Evolutionary conservation across 2,329 filamentous ascomycete species (phyloP).

Genomic region (Penicillium hordei): DNA sequence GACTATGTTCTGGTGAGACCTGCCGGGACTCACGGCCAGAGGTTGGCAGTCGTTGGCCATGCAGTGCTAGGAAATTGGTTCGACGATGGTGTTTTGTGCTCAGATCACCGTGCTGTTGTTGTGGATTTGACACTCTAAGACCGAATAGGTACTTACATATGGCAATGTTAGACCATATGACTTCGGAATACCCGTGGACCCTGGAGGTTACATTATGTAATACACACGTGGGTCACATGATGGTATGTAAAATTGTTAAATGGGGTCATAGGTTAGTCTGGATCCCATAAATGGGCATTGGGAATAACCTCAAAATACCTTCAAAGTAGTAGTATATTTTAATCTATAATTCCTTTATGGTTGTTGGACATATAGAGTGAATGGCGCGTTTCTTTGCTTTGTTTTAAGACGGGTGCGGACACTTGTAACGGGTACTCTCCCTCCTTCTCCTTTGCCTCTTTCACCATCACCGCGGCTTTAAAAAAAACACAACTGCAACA

Average conservation of each 20-base stretch:
- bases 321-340: neutral
- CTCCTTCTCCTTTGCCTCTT: slow-evolving; percentile 14
- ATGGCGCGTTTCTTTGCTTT: slow-evolving; percentile 3
- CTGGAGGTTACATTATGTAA: slow-evolving; percentile 2
- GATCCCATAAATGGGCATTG: neutral
- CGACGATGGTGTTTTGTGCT: slow-evolving; percentile 55
- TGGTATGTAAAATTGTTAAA: slow-evolving; percentile 7
- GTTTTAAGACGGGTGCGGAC: slow-evolving; percentile 9
- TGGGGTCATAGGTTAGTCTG: neutral
- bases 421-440: slow-evolving; percentile 11
- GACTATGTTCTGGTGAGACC: slow-evolving; percentile 54
- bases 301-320: neutral
- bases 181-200: neutral
- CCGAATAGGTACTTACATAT: neutral
- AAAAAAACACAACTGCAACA: slow-evolving; percentile 1
- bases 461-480: slow-evolving; percentile 4
- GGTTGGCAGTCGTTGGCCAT: slow-evolving; percentile 50
- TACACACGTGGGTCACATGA: slow-evolving; percentile 4
- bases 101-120: slow-evolving; percentile 59
- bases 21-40: slow-evolving; percentile 19
- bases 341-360: neutral
- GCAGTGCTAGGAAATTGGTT: slow-evolving; percentile 55
- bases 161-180: neutral
- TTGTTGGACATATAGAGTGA: neutral
- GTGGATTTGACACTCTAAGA: slow-evolving; percentile 19